These are phyloP conservation scores for Gyromitra esculenta DNA, from an alignment of 2,329 filamentous ascomycete genomes.

Conservation along the genomic window DNA sequence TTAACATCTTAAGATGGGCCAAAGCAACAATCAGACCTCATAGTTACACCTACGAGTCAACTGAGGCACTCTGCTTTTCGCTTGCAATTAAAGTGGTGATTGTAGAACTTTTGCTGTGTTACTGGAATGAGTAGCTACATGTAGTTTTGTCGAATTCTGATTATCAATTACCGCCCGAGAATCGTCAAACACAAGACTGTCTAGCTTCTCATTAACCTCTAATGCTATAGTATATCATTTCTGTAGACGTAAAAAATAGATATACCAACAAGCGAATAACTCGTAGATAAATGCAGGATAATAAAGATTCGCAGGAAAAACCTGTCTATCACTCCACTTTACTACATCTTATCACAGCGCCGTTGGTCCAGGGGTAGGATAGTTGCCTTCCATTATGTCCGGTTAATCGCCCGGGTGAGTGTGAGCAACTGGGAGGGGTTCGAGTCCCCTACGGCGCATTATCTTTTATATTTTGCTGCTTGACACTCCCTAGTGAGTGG, in stretches of 20 bases:
- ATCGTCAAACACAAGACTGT: no score
- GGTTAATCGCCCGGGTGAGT: not conserved
- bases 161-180: no score
- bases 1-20: no score
- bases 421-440: slow-evolving; percentile 37
- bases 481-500: not conserved
- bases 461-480: not conserved
- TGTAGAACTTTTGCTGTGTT: no score
- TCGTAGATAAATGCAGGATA: no score
- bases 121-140: no score
- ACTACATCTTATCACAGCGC: not conserved
- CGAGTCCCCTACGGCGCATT: slow-evolving; percentile 36
- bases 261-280: not conserved
- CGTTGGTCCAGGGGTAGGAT: slow-evolving; percentile 38
- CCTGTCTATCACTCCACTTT: not conserved
- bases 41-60: no score
- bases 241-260: not conserved
- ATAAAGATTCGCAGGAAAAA: not conserved
- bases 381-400: slow-evolving; percentile 30
- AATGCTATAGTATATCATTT: not conserved
- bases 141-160: no score
- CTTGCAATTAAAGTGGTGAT: no score
- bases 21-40: no score
- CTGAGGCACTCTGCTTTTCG: no score
- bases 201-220: no score